phyloP scores from a whole-genome alignment of 495 filamentous ascomycete species.

The Neurospora tetrasperma region DNA sequence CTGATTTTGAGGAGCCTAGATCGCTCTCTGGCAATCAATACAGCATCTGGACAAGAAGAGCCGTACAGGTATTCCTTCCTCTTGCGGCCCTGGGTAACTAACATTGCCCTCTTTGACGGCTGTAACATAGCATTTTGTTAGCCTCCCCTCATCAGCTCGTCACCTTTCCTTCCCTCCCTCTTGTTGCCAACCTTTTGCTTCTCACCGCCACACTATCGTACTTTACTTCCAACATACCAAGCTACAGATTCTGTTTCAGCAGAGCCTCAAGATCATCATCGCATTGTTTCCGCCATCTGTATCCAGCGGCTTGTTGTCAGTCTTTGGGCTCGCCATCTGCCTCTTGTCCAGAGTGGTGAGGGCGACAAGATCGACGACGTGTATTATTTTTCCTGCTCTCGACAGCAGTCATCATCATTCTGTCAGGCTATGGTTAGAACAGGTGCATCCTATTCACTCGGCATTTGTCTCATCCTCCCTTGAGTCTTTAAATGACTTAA shows the following conservation, averaged over 20 bases:
- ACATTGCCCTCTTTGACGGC: not conserved
- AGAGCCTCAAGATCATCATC: not conserved
- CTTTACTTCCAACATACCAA: not conserved
- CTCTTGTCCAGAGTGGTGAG: not conserved
- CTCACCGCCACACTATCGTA: not conserved
- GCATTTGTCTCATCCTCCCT: not conserved
- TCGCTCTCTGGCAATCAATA: not conserved
- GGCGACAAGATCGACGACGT: not conserved
- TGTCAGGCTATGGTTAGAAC: not conserved
- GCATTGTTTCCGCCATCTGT: not conserved
- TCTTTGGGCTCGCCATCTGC: not conserved
- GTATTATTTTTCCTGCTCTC: not conserved
- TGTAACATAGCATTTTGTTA: not conserved
- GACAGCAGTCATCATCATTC: not conserved
- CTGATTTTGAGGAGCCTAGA: not conserved
- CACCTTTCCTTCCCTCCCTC: not conserved
- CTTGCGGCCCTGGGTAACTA: not conserved
- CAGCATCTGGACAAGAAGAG: not conserved
- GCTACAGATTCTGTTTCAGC: not conserved
- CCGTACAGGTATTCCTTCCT: not conserved
- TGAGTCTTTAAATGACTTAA: constrained; percentile 15
- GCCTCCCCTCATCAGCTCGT: not conserved
- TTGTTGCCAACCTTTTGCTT: not conserved
- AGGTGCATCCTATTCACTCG: not conserved
- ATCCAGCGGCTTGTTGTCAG: not conserved